phyloP scores from a whole-genome alignment of 805 yeast genomes.

The Yamadazyma ubonensis region DNA sequence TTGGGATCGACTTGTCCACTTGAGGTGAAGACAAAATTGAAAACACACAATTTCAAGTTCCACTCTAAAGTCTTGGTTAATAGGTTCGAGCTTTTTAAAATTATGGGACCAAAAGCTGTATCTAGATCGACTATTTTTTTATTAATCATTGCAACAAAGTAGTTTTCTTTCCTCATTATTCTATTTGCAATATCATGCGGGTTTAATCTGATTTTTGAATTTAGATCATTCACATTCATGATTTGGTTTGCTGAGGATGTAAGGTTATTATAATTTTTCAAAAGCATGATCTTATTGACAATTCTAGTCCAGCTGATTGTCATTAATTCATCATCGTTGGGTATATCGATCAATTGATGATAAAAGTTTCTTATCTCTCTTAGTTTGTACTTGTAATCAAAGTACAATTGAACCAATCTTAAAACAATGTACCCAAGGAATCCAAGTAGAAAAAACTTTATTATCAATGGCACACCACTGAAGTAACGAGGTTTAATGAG shows the following conservation, averaged over 20 bases:
- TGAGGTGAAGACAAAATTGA: constrained; percentile 80
- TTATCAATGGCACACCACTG: constrained; percentile 37
- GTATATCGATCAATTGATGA: constrained; percentile 62
- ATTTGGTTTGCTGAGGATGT: constrained; percentile 38
- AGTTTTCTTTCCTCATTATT: constrained; percentile 93
- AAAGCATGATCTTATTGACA: constrained; percentile 67
- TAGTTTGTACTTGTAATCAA: constrained; percentile 61
- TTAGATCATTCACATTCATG: constrained; percentile 46
- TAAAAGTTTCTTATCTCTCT: constrained; percentile 78
- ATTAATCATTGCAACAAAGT: constrained; percentile 85
- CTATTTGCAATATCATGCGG: constrained; percentile 95
- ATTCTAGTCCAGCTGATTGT: constrained; percentile 92
- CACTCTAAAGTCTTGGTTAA: constrained; percentile 90
- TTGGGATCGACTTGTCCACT: constrained; percentile 76
- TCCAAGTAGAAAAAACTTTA: constrained; percentile 62
- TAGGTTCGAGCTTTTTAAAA: constrained; percentile 29
- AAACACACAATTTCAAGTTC: constrained; percentile 85
- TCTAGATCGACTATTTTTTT: constrained; percentile 70
- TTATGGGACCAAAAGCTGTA: constrained; percentile 25
- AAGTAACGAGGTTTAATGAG: constrained; percentile 45
- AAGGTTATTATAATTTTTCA: constrained; percentile 78
- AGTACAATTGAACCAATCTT: constrained; percentile 52
- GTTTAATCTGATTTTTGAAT: constrained; percentile 71
- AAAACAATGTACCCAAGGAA: constrained; percentile 54
- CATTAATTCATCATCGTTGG: constrained; percentile 76